These are phyloP conservation scores for Marvania coccoides DNA, from an alignment of 139 green algal genomes.

Conservation along the genomic window DNA sequence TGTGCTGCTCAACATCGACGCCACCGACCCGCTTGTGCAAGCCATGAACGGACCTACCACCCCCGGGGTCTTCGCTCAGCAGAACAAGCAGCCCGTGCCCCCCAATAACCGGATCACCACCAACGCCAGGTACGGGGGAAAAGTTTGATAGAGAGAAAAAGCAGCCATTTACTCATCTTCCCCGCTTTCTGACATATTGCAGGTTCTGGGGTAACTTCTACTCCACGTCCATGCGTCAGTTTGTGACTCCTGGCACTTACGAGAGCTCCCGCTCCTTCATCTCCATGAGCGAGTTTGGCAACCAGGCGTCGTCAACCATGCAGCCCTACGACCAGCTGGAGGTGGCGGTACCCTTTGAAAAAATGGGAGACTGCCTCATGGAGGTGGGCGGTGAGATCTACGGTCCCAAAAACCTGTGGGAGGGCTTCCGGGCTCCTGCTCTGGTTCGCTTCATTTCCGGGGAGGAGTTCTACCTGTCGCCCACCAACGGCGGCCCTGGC, in stretches of 20 bases:
- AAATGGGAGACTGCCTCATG: constrained; percentile 43
- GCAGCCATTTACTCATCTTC: neutral
- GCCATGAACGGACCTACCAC: constrained; percentile 10
- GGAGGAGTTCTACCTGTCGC: constrained; percentile 60
- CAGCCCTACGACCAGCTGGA: constrained; percentile 63
- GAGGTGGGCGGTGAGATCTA: constrained; percentile 34
- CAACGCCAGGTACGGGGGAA: too few species aligned
- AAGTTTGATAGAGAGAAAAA: neutral
- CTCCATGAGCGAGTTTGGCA: constrained; percentile 26
- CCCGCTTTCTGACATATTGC: neutral
- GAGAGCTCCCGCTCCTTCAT: constrained; percentile 11
- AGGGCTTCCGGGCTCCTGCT: constrained; percentile 31
- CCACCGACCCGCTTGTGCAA: constrained; percentile 21
- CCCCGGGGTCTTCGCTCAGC: constrained; percentile 5
- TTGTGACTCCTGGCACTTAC: constrained; percentile 28
- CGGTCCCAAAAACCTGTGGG: constrained; percentile 14
- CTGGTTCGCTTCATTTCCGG: constrained; percentile 45
- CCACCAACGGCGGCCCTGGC: constrained; percentile 35
- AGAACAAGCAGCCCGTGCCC: constrained; percentile 15
- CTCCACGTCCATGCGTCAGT: constrained; percentile 1
- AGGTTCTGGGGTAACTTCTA: constrained; percentile 34
- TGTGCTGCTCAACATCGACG: constrained; percentile 24
- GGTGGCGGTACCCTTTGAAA: constrained; percentile 43
- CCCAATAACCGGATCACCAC: constrained; percentile 6
- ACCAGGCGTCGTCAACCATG: constrained; percentile 4